A percentile compares a stretch with the other conserved stretches of the same genome.
Conservation (phyloP, 2,329 filamentous ascomycete genomes). For the Paracoccidioides brasiliensis region DNA sequence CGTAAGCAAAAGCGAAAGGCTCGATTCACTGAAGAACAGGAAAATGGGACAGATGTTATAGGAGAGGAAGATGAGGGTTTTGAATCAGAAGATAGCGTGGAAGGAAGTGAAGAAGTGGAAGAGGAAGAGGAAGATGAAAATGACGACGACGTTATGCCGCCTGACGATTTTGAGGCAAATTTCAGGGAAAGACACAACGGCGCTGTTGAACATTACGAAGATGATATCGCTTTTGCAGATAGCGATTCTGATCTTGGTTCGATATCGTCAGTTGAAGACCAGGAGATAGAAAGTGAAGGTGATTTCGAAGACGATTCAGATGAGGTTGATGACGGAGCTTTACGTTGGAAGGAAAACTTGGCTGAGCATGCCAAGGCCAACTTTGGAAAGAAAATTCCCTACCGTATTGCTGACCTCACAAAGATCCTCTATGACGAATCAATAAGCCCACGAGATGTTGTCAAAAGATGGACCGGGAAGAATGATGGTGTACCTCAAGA, state of each 20-base stretch:
- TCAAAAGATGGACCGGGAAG: constrained; percentile 61
- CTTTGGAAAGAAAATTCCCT: constrained; percentile 57
- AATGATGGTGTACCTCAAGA: constrained; percentile 40
- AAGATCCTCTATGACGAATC: constrained; percentile 79
- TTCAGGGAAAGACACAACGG: constrained; percentile 38
- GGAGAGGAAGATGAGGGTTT: constrained; percentile 43
- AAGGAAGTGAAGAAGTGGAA: constrained; percentile 39
- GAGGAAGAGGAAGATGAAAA: constrained; percentile 23
- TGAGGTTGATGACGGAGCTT: constrained; percentile 57
- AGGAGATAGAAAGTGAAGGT: constrained; percentile 41
- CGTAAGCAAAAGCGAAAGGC: constrained; percentile 42
- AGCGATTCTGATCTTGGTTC: constrained; percentile 95
- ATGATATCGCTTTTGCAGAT: constrained; percentile 81
- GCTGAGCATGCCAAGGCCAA: constrained; percentile 58
- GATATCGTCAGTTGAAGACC: constrained; percentile 52
- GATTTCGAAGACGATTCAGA: constrained; percentile 40
- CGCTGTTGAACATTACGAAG: constrained; percentile 44
- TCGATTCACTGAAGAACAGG: constrained; percentile 35
- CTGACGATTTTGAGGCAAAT: constrained; percentile 31
- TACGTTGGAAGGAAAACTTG: constrained; percentile 84
- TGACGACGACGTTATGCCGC: constrained; percentile 26
- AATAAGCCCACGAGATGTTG: constrained; percentile 59
- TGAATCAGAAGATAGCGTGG: constrained; percentile 25
- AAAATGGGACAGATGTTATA: constrained; percentile 44
- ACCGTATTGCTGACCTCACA: constrained; percentile 68